These are phyloP conservation scores for Ustilago sp. DNA, from an alignment of 1,284 basidiomycete species.

Conservation along the genomic window DNA sequence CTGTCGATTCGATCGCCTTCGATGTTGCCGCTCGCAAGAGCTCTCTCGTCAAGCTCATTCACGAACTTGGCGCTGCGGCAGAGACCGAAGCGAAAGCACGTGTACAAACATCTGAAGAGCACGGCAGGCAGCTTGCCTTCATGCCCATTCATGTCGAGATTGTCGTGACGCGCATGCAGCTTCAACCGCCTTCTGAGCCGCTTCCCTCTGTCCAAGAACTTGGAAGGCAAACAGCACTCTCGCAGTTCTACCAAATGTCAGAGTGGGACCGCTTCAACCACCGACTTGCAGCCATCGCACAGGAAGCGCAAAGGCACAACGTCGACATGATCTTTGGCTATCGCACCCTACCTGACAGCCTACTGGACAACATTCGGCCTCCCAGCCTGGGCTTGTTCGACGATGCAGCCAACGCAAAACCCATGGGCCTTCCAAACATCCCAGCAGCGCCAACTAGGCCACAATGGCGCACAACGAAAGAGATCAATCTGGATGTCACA, in stretches of 20 bases:
- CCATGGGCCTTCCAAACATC: conserved; percentile 27
- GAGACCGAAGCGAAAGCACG: conserved; percentile 30
- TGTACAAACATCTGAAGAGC: conserved; percentile 26
- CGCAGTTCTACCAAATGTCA: conserved; percentile 38
- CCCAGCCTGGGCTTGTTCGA: conserved; percentile 16
- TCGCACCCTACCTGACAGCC: conserved; percentile 8
- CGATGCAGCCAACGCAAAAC: neutral
- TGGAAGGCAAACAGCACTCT: conserved; percentile 4
- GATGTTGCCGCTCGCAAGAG: conserved; percentile 47
- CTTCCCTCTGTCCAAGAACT: conserved; percentile 6
- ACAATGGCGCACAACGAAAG: conserved; percentile 26
- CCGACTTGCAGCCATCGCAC: conserved; percentile 42
- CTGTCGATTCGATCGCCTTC: conserved; percentile 21
- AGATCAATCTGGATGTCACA: conserved; percentile 63
- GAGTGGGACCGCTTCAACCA: conserved; percentile 49
- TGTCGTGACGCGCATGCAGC: conserved; percentile 47
- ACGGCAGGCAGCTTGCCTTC: conserved; percentile 17
- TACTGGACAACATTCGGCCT: neutral
- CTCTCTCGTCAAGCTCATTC: conserved; percentile 42
- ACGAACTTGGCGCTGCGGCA: conserved; percentile 44
- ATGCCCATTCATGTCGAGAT: conserved; percentile 42
- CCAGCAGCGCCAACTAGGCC: conserved; percentile 33
- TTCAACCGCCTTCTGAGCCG: conserved; percentile 25
- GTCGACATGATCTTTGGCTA: conserved; percentile 43
- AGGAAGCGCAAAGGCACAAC: conserved; percentile 16